Evolutionary conservation across 495 filamentous ascomycete genomes (phyloP).

Genomic region (Hypoxylon trugodes): DNA sequence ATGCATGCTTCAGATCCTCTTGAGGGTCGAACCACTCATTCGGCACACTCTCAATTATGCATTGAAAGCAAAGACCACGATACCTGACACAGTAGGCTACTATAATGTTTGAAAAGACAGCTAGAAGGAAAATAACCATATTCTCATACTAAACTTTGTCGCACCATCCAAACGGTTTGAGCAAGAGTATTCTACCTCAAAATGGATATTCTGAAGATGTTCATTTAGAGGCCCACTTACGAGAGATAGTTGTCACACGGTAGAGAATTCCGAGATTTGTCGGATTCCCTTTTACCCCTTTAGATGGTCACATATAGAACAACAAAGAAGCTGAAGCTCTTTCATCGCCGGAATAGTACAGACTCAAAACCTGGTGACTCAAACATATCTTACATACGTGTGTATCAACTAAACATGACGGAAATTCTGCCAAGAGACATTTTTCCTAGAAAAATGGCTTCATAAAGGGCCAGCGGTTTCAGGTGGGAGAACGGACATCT

Average conservation of each 20-base stretch:
- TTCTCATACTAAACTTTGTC: constrained; percentile 9
- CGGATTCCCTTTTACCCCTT: neutral
- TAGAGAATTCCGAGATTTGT: neutral
- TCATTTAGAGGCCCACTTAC: neutral
- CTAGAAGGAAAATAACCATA: neutral
- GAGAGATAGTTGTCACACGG: neutral
- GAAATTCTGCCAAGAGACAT: constrained; percentile 9
- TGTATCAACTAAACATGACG: constrained; percentile 1
- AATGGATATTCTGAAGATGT: neutral
- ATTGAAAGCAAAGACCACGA: constrained; percentile 5
- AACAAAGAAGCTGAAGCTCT: neutral
- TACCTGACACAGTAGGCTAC: constrained; percentile 29
- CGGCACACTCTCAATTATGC: constrained; percentile 12
- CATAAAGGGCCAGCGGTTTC: constrained; percentile 29
- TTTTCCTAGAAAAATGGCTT: constrained; percentile 2
- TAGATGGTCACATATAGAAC: neutral
- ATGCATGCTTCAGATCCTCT: constrained; percentile 32
- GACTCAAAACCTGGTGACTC: too few species aligned
- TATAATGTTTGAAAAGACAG: constrained; percentile 4
- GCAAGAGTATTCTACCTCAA: neutral
- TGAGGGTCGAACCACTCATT: constrained; percentile 20
- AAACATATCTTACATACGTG: too few species aligned
- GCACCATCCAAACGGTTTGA: constrained; percentile 19
- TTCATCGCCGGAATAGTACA: neutral
- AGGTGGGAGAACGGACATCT: constrained; percentile 27